Percentiles rank a stretch among this genome's conserved stretches.
These are phyloP conservation scores for Clitoria ternatea DNA, from an alignment of 306 rosid genomes.

Conservation along the genomic window DNA sequence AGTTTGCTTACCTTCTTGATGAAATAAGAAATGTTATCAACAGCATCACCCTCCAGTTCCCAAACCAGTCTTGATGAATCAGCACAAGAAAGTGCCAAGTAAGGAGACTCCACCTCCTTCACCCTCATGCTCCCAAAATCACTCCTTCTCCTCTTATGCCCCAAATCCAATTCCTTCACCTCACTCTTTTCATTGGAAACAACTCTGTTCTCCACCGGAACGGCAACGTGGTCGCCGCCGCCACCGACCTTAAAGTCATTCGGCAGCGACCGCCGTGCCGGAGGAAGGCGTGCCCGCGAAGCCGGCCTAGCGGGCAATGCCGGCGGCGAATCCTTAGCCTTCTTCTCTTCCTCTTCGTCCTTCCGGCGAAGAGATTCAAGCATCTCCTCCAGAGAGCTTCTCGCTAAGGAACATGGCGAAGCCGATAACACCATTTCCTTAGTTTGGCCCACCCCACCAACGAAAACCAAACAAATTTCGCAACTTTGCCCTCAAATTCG, in stretches of 20 bases:
- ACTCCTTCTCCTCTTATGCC: constrained; percentile 25
- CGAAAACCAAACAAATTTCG: background rate
- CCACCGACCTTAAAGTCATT: constrained; percentile 47
- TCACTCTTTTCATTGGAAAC: constrained; percentile 39
- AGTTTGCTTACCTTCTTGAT: constrained; percentile 71
- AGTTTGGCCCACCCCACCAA: background rate
- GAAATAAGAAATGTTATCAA: constrained; percentile 54
- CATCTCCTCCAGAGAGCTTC: constrained; percentile 97
- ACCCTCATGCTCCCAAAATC: constrained; percentile 57
- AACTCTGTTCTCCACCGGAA: constrained; percentile 34
- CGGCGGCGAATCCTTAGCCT: constrained; percentile 88
- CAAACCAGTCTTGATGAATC: constrained; percentile 29
- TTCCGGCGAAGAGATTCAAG: constrained; percentile 82
- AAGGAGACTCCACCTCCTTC: constrained; percentile 69
- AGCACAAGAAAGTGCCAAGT: constrained; percentile 21
- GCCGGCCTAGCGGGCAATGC: constrained; percentile 90
- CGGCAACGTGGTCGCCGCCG: background rate
- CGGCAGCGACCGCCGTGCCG: constrained; percentile 77
- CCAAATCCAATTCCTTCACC: constrained; percentile 51
- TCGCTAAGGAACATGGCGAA: constrained; percentile 61
- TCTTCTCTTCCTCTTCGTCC: constrained; percentile 67
- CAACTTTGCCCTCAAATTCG: constrained; percentile 20
- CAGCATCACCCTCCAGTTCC: constrained; percentile 44
- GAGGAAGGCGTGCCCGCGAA: constrained; percentile 73
- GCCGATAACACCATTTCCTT: constrained; percentile 62